A percentile compares a stretch with the other conserved stretches of the same genome.
These are phyloP conservation scores for Pythium grandisporangium DNA, from an alignment of 352 stramenopile species.

Conservation along the genomic window DNA sequence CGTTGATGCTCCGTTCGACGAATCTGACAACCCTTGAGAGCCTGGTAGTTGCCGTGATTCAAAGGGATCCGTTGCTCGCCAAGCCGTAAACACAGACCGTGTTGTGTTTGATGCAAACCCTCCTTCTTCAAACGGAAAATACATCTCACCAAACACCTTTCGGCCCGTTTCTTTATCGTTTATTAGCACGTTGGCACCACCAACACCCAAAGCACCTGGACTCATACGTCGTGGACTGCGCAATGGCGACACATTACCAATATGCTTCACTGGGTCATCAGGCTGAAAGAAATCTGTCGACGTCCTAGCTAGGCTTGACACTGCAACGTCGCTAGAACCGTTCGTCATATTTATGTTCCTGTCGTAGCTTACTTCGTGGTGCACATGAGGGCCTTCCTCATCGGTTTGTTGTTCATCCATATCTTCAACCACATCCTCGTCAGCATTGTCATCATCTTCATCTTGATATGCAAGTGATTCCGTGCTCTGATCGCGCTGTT, in stretches of 20 bases:
- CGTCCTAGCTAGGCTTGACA: too few relatives aligned
- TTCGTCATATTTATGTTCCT: too few relatives aligned
- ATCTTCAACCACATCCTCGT: neutral
- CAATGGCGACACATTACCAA: too few relatives aligned
- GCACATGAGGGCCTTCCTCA: too few relatives aligned
- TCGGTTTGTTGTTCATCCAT: neutral
- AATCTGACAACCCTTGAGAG: too few relatives aligned
- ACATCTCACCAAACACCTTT: conserved; percentile 82
- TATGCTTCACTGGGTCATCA: too few relatives aligned
- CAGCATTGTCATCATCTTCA: conserved; percentile 48
- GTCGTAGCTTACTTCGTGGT: too few relatives aligned
- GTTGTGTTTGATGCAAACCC: conserved; percentile 51
- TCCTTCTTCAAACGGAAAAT: conserved; percentile 79
- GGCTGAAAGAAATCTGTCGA: too few relatives aligned
- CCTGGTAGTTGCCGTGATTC: too few relatives aligned
- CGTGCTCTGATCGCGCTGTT: conserved; percentile 33
- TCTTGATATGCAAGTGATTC: conserved; percentile 36
- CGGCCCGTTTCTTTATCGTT: conserved; percentile 78
- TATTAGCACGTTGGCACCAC: conserved; percentile 4
- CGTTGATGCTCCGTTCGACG: too few relatives aligned
- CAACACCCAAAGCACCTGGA: neutral
- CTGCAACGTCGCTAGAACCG: neutral
- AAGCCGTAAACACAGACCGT: conserved; percentile 16
- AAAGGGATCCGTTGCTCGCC: too few relatives aligned
- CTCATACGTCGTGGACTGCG: neutral